These are phyloP conservation scores for Spinellus fusiger DNA, from an alignment of 192 early-diverging fungal species.

Conservation along the genomic window DNA sequence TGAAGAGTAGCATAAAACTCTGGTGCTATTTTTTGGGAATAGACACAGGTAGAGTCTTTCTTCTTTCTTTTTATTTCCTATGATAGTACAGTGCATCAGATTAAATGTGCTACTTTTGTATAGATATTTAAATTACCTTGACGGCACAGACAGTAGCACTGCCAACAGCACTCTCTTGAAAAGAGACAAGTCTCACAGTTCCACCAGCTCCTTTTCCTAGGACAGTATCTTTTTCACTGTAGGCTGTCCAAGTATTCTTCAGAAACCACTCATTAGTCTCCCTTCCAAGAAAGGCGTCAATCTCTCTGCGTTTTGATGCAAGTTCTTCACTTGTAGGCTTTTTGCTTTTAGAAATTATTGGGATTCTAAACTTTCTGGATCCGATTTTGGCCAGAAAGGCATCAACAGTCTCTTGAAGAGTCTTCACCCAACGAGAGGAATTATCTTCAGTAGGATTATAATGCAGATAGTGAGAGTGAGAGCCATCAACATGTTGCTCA, in stretches of 20 bases:
- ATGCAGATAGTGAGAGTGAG: slow-evolving; percentile 17
- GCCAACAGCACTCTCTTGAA: slow-evolving; percentile 22
- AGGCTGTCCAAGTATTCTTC: no score
- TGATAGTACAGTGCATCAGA: no score
- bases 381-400: not conserved
- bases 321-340: not conserved
- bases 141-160: slow-evolving; percentile 31
- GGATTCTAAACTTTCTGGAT: slow-evolving; percentile 1
- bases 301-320: no score
- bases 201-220: slow-evolving; percentile 8
- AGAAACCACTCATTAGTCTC: no score
- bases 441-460: slow-evolving; percentile 4
- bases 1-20: slow-evolving; percentile 78
- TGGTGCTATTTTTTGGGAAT: slow-evolving; percentile 43
- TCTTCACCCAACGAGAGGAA: not conserved
- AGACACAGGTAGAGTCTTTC: slow-evolving; percentile 35
- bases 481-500: slow-evolving; percentile 9
- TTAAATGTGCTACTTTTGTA: not conserved
- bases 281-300: no score
- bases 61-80: slow-evolving; percentile 80
- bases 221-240: not conserved
- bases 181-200: slow-evolving; percentile 28
- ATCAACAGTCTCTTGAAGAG: not conserved
- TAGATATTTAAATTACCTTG: slow-evolving; percentile 19
- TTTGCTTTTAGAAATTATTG: not conserved